These are phyloP conservation scores for Euclidium syriacum DNA, from an alignment of 345 rosid genomes.

Conservation along the genomic window DNA sequence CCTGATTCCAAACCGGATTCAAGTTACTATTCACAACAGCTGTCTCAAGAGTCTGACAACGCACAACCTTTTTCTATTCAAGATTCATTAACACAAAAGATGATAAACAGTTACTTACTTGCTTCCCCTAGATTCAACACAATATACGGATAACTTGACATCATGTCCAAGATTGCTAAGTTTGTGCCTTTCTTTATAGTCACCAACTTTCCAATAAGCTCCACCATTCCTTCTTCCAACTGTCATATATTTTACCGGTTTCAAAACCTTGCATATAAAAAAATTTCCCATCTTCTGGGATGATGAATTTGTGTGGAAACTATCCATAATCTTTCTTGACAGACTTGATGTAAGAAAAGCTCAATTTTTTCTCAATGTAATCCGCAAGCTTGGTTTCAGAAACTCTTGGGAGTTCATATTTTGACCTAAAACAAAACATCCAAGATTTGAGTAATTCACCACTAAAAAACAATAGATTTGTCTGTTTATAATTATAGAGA, in stretches of 20 bases:
- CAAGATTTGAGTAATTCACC: neutral
- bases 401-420: slow-evolving; percentile 82
- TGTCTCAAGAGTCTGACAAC: slow-evolving; percentile 34
- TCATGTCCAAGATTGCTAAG: slow-evolving; percentile 36
- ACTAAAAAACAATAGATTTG: neutral
- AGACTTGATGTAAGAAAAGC: slow-evolving; percentile 42
- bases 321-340: slow-evolving; percentile 52
- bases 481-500: neutral
- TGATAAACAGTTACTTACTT: slow-evolving; percentile 16
- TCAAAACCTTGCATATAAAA: no score
- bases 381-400: slow-evolving; percentile 70
- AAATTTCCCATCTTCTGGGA: slow-evolving; percentile 32
- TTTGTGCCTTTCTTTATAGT: slow-evolving; percentile 39
- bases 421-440: slow-evolving; percentile 44
- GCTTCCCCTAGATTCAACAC: slow-evolving; percentile 33
- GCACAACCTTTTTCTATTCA: neutral
- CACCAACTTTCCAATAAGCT: slow-evolving; percentile 37
- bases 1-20: slow-evolving; percentile 43
- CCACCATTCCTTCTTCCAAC: slow-evolving; percentile 5
- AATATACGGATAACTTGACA: slow-evolving; percentile 39
- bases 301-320: slow-evolving; percentile 43
- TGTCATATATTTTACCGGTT: neutral
- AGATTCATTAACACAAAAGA: neutral
- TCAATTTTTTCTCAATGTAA: slow-evolving; percentile 34
- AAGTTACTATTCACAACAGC: slow-evolving; percentile 32